Evolutionary conservation across 805 yeast species (phyloP).

Genomic region (Saturnispora quitensis): DNA sequence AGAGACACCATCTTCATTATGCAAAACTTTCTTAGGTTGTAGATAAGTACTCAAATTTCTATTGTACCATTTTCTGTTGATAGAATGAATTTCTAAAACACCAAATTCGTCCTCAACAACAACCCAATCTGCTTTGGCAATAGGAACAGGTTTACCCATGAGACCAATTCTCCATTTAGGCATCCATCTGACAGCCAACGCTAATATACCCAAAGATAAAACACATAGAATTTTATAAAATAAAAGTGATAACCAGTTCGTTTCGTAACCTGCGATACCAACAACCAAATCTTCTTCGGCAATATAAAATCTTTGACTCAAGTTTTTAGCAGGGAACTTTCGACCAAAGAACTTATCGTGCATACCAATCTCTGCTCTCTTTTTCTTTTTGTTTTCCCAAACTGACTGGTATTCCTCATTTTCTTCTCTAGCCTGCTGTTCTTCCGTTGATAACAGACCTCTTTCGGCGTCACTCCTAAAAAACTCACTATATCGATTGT

Average conservation of each 20-base stretch:
- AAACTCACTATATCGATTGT: conserved; percentile 14
- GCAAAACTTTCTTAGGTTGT: conserved; percentile 17
- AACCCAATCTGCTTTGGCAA: conserved; percentile 86
- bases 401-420: conserved; percentile 8
- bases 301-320: conserved; percentile 75
- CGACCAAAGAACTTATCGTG: conserved; percentile 38
- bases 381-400: conserved; percentile 10
- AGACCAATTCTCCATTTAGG: conserved; percentile 65
- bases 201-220: conserved; percentile 62
- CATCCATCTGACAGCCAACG: conserved; percentile 72
- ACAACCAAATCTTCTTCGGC: conserved; percentile 94
- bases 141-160: conserved; percentile 54
- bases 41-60: conserved; percentile 66
- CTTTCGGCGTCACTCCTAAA: conserved; percentile 13
- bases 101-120: conserved; percentile 93
- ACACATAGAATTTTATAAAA: conserved; percentile 48
- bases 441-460: conserved; percentile 12
- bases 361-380: conserved; percentile 20
- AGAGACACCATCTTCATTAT: conserved; percentile 10
- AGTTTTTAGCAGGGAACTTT: conserved; percentile 32
- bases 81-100: conserved; percentile 54
- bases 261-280: conserved; percentile 84
- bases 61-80: conserved; percentile 55
- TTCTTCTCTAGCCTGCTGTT: conserved; percentile 18
- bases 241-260: conserved; percentile 36